Conservation (phyloP, 805 yeast species). For the Wickerhamiella bombiphila region DNA sequence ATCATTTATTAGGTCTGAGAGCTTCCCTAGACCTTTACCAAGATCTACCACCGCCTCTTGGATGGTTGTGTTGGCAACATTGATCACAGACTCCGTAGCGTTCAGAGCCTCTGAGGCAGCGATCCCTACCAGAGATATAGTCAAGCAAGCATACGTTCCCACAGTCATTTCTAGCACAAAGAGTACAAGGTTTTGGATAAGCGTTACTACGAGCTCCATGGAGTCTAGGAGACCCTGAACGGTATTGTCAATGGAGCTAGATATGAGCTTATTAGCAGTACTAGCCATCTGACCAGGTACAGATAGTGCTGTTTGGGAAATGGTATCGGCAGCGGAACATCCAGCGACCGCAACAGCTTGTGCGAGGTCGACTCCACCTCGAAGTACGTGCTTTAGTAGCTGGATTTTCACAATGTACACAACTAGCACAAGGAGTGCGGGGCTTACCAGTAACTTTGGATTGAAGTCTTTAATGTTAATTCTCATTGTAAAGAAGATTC, state of each 20-base stretch:
- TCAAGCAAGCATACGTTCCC: slow-evolving; percentile 78
- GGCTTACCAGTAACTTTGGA: too few relatives aligned
- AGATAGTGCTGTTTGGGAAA: slow-evolving; percentile 25
- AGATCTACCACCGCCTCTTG: slow-evolving; percentile 41
- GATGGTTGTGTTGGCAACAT: slow-evolving; percentile 47
- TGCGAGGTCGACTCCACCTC: slow-evolving; percentile 29
- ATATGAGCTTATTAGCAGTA: slow-evolving; percentile 40
- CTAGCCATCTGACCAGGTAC: slow-evolving; percentile 44
- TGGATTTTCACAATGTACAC: slow-evolving; percentile 46
- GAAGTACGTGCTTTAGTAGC: slow-evolving; percentile 38
- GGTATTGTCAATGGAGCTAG: slow-evolving; percentile 35
- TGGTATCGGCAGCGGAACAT: slow-evolving; percentile 35
- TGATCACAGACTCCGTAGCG: slow-evolving; percentile 49
- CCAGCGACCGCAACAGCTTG: slow-evolving; percentile 27
- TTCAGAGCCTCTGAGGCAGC: slow-evolving; percentile 59
- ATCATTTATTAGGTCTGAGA: slow-evolving; percentile 44
- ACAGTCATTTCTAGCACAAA: slow-evolving; percentile 58
- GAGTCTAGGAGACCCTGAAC: slow-evolving; percentile 33
- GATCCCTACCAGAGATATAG: slow-evolving; percentile 60
- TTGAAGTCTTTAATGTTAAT: too few relatives aligned
- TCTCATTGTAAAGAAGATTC: too few relatives aligned
- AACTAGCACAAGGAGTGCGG: slow-evolving; percentile 30
- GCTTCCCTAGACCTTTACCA: slow-evolving; percentile 47
- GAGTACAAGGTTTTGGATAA: slow-evolving; percentile 41
- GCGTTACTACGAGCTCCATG: slow-evolving; percentile 36